Conservation (phyloP, 139 green algal genomes). For the Parachlorella kessleri region DNA sequence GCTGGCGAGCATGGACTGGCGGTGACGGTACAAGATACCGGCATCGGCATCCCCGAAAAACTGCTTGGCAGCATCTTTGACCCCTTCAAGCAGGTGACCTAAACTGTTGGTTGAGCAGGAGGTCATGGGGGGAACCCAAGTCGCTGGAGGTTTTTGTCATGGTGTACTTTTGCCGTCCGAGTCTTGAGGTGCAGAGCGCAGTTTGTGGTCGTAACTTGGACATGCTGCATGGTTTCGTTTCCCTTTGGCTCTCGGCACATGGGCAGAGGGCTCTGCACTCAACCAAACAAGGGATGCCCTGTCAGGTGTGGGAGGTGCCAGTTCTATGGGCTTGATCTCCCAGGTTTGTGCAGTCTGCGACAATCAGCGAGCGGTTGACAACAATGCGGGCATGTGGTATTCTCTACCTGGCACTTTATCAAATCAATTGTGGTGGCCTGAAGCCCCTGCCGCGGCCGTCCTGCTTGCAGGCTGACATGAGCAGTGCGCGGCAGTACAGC, state of each 20-base stretch:
- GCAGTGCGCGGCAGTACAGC: conserved; percentile 67
- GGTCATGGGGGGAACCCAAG: no score
- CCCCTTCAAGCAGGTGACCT: conserved; percentile 68
- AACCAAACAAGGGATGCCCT: no score
- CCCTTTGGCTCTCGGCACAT: not conserved
- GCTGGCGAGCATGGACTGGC: conserved; percentile 17
- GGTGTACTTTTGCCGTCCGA: no score
- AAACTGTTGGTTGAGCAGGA: no score
- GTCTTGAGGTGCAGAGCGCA: no score
- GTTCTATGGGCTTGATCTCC: no score
- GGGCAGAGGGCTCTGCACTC: not conserved
- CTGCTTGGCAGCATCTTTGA: conserved; percentile 60
- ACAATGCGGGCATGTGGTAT: no score
- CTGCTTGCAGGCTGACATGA: conserved; percentile 68
- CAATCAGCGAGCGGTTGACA: no score
- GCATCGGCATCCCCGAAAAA: conserved; percentile 60
- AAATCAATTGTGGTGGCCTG: not conserved
- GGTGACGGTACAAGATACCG: conserved; percentile 57
- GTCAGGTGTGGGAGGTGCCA: no score
- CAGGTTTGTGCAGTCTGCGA: not conserved
- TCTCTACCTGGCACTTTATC: no score
- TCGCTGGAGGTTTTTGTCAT: no score
- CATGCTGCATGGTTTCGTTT: not conserved
- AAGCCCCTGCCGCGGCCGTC: not conserved
- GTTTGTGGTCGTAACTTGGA: no score